Base-by-base conservation (phyloP, 2,329 filamentous ascomycete genomes). In the Ophiostoma perfectum region DNA sequence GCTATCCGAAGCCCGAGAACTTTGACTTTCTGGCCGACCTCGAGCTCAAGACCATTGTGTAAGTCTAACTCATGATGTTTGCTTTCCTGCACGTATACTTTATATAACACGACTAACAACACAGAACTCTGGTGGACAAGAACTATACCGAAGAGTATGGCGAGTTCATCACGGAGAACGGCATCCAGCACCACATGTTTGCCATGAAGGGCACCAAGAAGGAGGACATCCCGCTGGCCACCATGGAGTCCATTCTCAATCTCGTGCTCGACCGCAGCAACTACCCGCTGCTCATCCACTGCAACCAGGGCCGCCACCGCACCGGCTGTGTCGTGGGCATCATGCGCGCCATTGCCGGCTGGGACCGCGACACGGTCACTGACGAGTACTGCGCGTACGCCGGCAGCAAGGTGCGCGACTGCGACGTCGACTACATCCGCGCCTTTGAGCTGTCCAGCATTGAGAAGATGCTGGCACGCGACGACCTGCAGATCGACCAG, bases 241-340 rank as follows among this genome's bases (percentile, higher is more conserved):
- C 88, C 39, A 92, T 97, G 83, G 83, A 84, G 71, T 80, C 85
- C 7, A 92, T 94, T 63, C 82, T 96, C 38, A 81, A 85, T 12
- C 80, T 94, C 58, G 84, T 94, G 55, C 82, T 94, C 67, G 86
- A 96, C 74, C 84, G 84, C 65, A 78, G 82, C 45, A 92, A 96
- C 71, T 88, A 95, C 72, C 93, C 93, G 0, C 78, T 97, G 11
- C 82, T 97, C 52, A 85, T 97, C 64, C 93, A 97, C 78, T 97
- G 93, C 83, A 97, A 97, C 76, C 93, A 96, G 73, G 93, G 93
- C 76, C 95, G 89, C 84, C 93, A 97, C 76, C 90, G 93, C 69
- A 97, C 93, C 18, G 93, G 93, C 36, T 97, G 93, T 75, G 89
- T 95, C n/a, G 85, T 93, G 65, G 93, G 88, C 18, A 88, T 90